A percentile compares a stretch with the other conserved stretches of the same genome.
Conservation (phyloP, 2,329 filamentous ascomycete genomes). For the Fonsecaea erecta region DNA sequence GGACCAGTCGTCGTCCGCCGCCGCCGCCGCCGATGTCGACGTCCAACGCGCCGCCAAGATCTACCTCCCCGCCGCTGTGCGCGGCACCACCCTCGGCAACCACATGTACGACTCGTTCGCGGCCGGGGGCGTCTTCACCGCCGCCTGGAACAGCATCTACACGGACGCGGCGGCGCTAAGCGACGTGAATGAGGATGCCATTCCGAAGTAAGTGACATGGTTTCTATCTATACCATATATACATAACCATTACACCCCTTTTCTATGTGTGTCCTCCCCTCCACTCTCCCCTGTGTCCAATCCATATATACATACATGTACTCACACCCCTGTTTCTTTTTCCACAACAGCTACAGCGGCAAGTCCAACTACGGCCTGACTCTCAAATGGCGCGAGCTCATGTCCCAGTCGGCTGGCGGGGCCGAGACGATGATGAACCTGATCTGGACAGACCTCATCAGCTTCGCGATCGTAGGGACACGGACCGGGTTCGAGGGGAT, state of each 20-base stretch:
- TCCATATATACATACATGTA: no score
- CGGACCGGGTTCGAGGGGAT: slow-evolving; percentile 28
- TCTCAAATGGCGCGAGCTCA: slow-evolving; percentile 37
- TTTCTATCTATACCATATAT: no score
- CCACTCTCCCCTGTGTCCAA: no score
- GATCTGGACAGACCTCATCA: slow-evolving; percentile 52
- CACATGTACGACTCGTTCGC: slow-evolving; percentile 12
- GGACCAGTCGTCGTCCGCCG: neutral
- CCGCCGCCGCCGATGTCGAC: neutral
- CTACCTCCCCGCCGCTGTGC: neutral
- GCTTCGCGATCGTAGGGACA: slow-evolving; percentile 50
- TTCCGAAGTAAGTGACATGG: slow-evolving; percentile 6
- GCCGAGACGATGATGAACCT: slow-evolving; percentile 49
- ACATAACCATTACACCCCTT: no score
- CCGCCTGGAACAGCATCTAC: slow-evolving; percentile 10
- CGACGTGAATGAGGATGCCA: neutral
- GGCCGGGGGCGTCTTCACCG: slow-evolving; percentile 2
- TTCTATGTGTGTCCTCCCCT: no score
- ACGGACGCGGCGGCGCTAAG: slow-evolving; percentile 1
- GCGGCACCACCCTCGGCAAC: neutral
- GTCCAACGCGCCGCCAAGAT: neutral
- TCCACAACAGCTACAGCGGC: slow-evolving; percentile 3
- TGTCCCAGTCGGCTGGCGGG: slow-evolving; percentile 36
- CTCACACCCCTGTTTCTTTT: neutral
- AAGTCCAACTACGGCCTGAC: slow-evolving; percentile 9